Conservation (phyloP, 164 flowering plant species). For the Echeveria elegans region DNA sequence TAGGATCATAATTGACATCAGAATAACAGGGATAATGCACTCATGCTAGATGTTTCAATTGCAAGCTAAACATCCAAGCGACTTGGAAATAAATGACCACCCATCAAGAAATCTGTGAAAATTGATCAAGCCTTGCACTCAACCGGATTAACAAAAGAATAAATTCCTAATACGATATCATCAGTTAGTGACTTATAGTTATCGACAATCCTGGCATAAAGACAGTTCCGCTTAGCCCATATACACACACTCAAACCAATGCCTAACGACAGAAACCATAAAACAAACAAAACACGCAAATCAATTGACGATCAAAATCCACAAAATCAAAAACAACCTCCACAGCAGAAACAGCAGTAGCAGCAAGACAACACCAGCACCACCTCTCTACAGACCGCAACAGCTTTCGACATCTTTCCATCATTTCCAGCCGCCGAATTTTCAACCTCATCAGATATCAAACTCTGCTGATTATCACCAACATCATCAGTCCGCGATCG, state of each 20-base stretch:
- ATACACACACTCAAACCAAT: too few species aligned
- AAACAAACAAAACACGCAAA: not conserved
- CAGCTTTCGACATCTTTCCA: constrained; percentile 5
- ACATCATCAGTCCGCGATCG: constrained; percentile 15
- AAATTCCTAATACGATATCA: too few species aligned
- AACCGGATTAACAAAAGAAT: too few species aligned
- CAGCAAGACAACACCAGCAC: constrained; percentile 47
- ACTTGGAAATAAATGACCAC: too few species aligned
- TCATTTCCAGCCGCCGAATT: not conserved
- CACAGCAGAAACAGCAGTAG: constrained; percentile 60
- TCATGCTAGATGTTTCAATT: too few species aligned
- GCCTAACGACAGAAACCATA: not conserved
- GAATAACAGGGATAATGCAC: too few species aligned
- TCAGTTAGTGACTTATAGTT: too few species aligned
- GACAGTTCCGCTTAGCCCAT: too few species aligned
- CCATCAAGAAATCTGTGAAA: too few species aligned
- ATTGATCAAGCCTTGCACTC: too few species aligned
- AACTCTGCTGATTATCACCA: constrained; percentile 13
- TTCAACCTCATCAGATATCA: not conserved
- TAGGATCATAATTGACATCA: not conserved
- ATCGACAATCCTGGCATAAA: too few species aligned
- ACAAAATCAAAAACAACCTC: constrained; percentile 33
- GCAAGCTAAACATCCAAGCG: not conserved
- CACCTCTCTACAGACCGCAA: constrained; percentile 23
- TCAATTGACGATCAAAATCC: not conserved